These are phyloP conservation scores for Thelonectria discophora DNA, from an alignment of 2,329 filamentous ascomycete genomes.

Conservation along the genomic window DNA sequence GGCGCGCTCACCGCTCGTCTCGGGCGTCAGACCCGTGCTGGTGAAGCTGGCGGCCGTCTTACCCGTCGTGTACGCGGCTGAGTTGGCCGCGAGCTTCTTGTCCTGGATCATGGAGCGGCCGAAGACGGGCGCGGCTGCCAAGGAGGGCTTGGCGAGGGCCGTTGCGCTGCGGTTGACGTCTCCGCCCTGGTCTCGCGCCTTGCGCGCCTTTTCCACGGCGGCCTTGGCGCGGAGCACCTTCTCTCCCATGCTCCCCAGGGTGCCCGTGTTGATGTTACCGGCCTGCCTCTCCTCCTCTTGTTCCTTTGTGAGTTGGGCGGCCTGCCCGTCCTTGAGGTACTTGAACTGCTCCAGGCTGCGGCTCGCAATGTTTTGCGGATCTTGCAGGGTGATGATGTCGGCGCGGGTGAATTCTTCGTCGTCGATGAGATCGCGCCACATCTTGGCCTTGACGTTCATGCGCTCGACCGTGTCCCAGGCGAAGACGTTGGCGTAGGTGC, in stretches of 20 bases:
- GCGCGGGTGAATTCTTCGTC: constrained; percentile 87
- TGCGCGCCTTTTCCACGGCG: constrained; percentile 89
- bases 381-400: constrained; percentile 95
- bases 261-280: constrained; percentile 78
- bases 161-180: constrained; percentile 64
- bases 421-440: constrained; percentile 90
- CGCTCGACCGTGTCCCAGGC: constrained; percentile 94
- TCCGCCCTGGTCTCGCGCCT: constrained; percentile 70
- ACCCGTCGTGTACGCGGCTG: constrained; percentile 89
- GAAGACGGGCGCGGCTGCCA: constrained; percentile 29
- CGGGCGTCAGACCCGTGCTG: constrained; percentile 90
- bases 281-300: constrained; percentile 73
- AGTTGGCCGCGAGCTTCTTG: constrained; percentile 77
- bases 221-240: constrained; percentile 94
- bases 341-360: constrained; percentile 89
- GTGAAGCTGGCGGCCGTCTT: constrained; percentile 94
- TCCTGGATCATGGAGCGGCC: constrained; percentile 58
- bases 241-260: constrained; percentile 78
- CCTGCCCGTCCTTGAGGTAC: constrained; percentile 83
- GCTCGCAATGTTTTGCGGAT: constrained; percentile 87
- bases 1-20: constrained; percentile 87
- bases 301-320: constrained; percentile 72
- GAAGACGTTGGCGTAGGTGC: constrained; percentile 91
- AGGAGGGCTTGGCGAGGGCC: constrained; percentile 49
- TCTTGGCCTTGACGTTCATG: constrained; percentile 95